Base-by-base conservation (phyloP, 805 yeast genomes). In the Pichia exigua region DNA sequence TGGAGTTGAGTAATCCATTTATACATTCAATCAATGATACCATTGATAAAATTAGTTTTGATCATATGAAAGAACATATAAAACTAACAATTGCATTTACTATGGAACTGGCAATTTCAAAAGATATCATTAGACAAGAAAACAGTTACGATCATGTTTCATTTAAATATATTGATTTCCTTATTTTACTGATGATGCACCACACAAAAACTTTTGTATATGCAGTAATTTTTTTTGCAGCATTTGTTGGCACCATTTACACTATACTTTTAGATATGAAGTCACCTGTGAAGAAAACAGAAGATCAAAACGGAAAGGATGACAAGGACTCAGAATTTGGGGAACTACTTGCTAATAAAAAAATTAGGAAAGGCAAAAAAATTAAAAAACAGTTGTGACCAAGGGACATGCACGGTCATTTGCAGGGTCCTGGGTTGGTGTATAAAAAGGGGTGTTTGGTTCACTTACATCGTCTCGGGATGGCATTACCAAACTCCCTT, bases 1-100 rank as follows among this genome's bases (percentile, higher is more conserved):
- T 88, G 65, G 75, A 78, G 50, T 73, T 74, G 56, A 74, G 82
- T 4, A 82, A 81, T 66, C 84, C 83, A 45, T 83, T 73, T 62
- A 85, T 90, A 57, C 99, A 92, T 68, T 77, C 86, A 42, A 75
- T 81, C 1, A 65, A 77, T 66, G 99, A 92, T 63, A 89, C 96
- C 2, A 63, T 92, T 51, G 97, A 90, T 60, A 73, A 85, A 58
- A 74, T 92, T 48, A 84, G 86, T 61, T 80, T 87, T 61, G 80
- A 75, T 44, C 97, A 91, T 65, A 81, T 92, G 72, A 75, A 72
- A 17, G 88, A 92, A 68, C 96, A 88, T 65, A 81, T 83, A 52
- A 87, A 84, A 66, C 71, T 94, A 59, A 84, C 88, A 1, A 59
- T 89, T 11, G 92, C 89, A 1, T 85, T 77, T 57, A 79, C 84